Evolutionary conservation across 768 basidiomycete species (phyloP).

Genomic region (Saitozyma sp.): DNA sequence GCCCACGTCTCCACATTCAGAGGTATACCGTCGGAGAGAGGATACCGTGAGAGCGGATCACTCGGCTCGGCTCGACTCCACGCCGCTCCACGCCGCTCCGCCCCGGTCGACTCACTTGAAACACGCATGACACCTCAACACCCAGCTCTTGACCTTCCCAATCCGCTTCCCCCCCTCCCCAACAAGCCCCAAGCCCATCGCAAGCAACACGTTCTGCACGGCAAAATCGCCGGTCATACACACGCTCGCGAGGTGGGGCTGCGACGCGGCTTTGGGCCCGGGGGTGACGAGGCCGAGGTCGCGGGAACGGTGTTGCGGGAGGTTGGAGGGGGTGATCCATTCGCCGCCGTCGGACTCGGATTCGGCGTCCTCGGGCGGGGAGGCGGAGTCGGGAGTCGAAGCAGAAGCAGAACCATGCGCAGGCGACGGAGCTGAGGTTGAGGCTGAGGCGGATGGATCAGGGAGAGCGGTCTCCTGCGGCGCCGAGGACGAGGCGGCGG

Average conservation of each 20-base stretch:
- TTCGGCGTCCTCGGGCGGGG: slow-evolving; percentile 26
- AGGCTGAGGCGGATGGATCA: neutral
- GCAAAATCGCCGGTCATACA: slow-evolving; percentile 99
- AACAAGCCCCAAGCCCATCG: slow-evolving; percentile 88
- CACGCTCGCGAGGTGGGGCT: slow-evolving; percentile 62
- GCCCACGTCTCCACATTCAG: too few species aligned
- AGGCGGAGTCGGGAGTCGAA: slow-evolving; percentile 7
- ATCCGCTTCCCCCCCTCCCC: slow-evolving; percentile 88
- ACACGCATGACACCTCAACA: slow-evolving; percentile 94
- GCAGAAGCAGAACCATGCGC: slow-evolving; percentile 7
- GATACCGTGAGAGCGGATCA: too few species aligned
- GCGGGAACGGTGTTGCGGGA: slow-evolving; percentile 78
- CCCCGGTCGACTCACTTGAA: slow-evolving; percentile 75
- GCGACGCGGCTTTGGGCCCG: slow-evolving; percentile 19
- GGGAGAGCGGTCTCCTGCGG: neutral
- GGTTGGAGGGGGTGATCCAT: slow-evolving; percentile 94
- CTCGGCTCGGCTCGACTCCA: neutral
- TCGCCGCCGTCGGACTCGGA: slow-evolving; percentile 71
- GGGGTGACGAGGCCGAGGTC: slow-evolving; percentile 78
- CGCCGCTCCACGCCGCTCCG: neutral
- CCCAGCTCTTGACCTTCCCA: slow-evolving; percentile 89
- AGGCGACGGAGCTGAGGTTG: neutral
- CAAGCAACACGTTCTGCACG: slow-evolving; percentile 95
- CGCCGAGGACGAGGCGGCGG: neutral
- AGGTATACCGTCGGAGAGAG: neutral